These are phyloP conservation scores for Hura crepitans DNA, from an alignment of 441 rosid species.

Conservation along the genomic window DNA sequence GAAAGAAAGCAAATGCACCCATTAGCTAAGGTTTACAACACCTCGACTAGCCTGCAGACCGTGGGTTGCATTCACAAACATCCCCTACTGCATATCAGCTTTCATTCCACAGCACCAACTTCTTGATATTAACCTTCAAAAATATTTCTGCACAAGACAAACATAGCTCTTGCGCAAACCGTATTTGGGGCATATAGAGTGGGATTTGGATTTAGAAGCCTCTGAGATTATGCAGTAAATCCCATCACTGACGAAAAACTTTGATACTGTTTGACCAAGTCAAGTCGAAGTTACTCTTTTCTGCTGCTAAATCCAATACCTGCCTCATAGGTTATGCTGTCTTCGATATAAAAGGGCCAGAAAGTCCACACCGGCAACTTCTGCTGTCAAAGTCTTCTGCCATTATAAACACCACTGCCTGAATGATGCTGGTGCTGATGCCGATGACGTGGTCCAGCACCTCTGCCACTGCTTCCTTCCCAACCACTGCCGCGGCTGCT, in stretches of 20 bases:
- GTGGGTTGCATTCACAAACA: not conserved
- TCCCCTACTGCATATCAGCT: not conserved
- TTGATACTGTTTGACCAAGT: not conserved
- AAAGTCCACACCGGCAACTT: constrained; percentile 8
- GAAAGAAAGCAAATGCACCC: not conserved
- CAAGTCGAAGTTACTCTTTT: not conserved
- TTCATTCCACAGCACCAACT: not conserved
- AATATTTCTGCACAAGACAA: not conserved
- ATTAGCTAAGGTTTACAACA: not conserved
- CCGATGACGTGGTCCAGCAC: constrained; percentile 63
- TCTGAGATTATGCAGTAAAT: not conserved
- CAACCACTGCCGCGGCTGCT: constrained; percentile 41
- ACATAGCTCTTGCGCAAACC: not conserved
- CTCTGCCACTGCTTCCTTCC: constrained; percentile 57
- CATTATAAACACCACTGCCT: constrained; percentile 68
- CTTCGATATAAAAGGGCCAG: not conserved
- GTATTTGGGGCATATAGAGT: not conserved
- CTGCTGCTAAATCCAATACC: not conserved
- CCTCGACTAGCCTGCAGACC: not conserved
- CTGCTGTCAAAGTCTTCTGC: constrained; percentile 39
- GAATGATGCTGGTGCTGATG: constrained; percentile 58
- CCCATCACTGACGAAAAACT: not conserved
- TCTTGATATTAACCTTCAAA: not conserved
- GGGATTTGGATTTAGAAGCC: not conserved
- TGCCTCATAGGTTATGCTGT: not conserved